Percentiles rank a stretch among this genome's conserved stretches.
Evolutionary conservation across 208 protist genomes (phyloP).

Genomic region (Trichomonas tenax): DNA sequence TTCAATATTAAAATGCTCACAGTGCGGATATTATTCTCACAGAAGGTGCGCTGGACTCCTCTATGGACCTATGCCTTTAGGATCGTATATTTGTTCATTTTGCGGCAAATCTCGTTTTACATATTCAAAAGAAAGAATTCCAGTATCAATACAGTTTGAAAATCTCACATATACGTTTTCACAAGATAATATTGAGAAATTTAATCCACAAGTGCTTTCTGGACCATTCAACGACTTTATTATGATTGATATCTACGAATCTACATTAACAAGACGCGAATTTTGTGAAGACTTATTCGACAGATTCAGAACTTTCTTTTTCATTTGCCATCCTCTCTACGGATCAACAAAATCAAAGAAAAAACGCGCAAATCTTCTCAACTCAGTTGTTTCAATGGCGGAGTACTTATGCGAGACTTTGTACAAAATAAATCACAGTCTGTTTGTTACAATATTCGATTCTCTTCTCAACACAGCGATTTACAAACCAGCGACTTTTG

Average conservation of each 20-base stretch:
- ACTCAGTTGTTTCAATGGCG: background rate
- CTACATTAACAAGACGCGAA: background rate
- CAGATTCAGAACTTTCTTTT: background rate
- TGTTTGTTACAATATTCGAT: background rate
- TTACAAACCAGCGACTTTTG: background rate
- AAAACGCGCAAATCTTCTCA: background rate
- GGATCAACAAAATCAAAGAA: background rate
- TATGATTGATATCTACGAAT: background rate
- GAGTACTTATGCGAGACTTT: background rate
- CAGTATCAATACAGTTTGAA: background rate
- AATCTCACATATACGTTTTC: background rate
- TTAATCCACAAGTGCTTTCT: background rate
- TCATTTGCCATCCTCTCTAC: background rate
- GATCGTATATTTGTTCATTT: background rate
- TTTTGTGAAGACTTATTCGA: background rate
- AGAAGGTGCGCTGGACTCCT: background rate
- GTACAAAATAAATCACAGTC: background rate
- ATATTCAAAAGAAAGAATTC: background rate
- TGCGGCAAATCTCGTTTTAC: background rate
- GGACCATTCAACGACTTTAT: background rate
- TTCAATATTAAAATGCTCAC: slow-evolving; percentile 5
- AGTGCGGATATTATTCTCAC: slow-evolving; percentile 6
- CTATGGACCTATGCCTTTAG: background rate
- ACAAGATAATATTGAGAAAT: background rate
- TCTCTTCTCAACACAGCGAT: background rate